These are phyloP conservation scores for Flammula alnicola DNA, from an alignment of 1,284 basidiomycete species.

Conservation along the genomic window DNA sequence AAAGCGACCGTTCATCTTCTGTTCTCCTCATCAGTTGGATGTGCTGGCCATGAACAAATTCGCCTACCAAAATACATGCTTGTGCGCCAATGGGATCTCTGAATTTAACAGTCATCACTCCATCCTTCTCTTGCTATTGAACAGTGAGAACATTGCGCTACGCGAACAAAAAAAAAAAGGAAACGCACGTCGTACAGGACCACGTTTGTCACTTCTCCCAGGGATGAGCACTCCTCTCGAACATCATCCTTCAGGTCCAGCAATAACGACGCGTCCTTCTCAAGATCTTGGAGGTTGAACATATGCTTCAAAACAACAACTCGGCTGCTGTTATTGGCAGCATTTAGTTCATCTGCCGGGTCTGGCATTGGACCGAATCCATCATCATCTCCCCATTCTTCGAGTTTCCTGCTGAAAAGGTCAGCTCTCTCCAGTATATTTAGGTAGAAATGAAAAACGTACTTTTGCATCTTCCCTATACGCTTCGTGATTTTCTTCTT, in stretches of 20 bases:
- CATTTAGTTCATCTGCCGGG: conserved; percentile 51
- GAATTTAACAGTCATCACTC: conserved; percentile 97
- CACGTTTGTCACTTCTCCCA: conserved; percentile 97
- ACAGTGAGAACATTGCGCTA: conserved; percentile 6
- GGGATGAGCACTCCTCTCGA: conserved; percentile 86
- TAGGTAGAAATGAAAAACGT: conserved; percentile 31
- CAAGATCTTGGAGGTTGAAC: conserved; percentile 90
- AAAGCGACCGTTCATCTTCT: conserved; percentile 97
- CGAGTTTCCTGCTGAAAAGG: conserved; percentile 62
- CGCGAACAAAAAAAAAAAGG: background rate
- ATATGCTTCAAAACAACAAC: conserved; percentile 94
- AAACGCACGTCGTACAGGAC: conserved; percentile 91
- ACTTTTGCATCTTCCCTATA: conserved; percentile 92
- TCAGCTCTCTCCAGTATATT: conserved; percentile 7
- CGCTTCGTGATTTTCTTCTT: conserved; percentile 82
- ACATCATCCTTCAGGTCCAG: conserved; percentile 97
- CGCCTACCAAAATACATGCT: conserved; percentile 83
- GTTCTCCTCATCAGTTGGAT: conserved; percentile 9
- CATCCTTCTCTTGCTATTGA: conserved; percentile 86
- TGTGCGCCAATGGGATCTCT: conserved; percentile 86
- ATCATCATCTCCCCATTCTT: conserved; percentile 87
- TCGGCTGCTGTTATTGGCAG: conserved; percentile 63
- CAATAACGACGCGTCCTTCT: conserved; percentile 85
- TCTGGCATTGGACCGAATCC: conserved; percentile 75
- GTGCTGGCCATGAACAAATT: background rate